Conservation (phyloP, 2,329 filamentous ascomycete genomes). For the Sporothrix protearum region DNA sequence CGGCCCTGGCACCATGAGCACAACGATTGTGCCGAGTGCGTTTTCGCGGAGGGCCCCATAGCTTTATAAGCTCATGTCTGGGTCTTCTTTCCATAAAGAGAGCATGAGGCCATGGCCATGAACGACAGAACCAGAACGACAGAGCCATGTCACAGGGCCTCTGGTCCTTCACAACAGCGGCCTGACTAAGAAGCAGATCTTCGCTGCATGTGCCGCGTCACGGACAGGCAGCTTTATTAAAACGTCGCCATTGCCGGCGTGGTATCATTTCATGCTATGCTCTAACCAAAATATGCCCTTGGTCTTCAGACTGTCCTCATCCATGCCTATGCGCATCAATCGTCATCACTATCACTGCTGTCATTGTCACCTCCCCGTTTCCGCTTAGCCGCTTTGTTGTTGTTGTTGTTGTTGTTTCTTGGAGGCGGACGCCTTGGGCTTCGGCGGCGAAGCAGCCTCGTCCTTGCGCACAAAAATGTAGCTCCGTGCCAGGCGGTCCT, state of each 20-base stretch:
- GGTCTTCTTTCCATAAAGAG: background rate
- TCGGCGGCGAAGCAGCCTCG: constrained; percentile 38
- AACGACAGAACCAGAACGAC: too few species aligned
- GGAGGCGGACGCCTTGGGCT: constrained; percentile 22
- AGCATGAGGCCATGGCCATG: too few species aligned
- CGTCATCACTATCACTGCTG: constrained; percentile 22
- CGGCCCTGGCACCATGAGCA: background rate
- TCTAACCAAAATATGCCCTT: background rate
- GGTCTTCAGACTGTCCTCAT: too few species aligned
- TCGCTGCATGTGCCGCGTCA: background rate
- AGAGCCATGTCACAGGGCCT: too few species aligned
- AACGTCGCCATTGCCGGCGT: constrained; percentile 6
- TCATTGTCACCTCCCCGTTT: constrained; percentile 17
- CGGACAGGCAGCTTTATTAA: background rate
- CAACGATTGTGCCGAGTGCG: background rate
- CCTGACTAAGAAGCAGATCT: too few species aligned
- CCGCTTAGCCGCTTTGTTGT: constrained; percentile 28
- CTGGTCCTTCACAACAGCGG: background rate
- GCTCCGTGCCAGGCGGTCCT: constrained; percentile 53
- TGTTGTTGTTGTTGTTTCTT: constrained; percentile 26
- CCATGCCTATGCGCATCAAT: constrained; percentile 5
- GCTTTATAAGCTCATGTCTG: background rate
- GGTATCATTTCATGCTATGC: constrained; percentile 20
- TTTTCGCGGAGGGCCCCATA: background rate
- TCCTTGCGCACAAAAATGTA: constrained; percentile 61